These are phyloP conservation scores for Mycena galericulata DNA, from an alignment of 768 basidiomycete genomes.

Conservation along the genomic window DNA sequence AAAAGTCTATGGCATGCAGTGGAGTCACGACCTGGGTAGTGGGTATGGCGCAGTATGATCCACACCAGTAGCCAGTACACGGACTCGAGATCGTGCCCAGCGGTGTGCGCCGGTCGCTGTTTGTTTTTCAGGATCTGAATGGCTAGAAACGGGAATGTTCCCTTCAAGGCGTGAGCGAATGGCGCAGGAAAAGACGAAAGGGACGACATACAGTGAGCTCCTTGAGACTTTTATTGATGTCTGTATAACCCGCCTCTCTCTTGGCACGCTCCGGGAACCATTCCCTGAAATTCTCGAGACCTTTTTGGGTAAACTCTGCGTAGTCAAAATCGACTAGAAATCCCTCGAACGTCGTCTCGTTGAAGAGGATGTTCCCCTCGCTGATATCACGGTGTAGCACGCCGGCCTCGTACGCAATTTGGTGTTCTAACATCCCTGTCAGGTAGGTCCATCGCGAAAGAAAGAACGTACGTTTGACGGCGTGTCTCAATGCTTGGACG, in stretches of 20 bases:
- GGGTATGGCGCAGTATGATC: no score
- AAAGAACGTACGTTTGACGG: slow-evolving; percentile 15
- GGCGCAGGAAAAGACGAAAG: not conserved
- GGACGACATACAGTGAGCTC: slow-evolving; percentile 11
- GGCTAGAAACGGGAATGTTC: slow-evolving; percentile 10
- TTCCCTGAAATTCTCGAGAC: not conserved
- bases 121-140: not conserved
- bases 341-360: not conserved
- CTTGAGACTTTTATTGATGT: slow-evolving; percentile 19
- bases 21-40: no score
- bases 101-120: not conserved
- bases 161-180: not conserved
- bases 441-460: not conserved
- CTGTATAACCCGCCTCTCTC: not conserved
- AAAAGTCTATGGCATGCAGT: no score
- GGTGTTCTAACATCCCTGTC: not conserved
- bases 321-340: slow-evolving; percentile 29
- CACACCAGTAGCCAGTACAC: no score
- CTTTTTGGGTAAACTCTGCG: slow-evolving; percentile 21
- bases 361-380: slow-evolving; percentile 24
- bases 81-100: no score
- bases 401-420: slow-evolving; percentile 10
- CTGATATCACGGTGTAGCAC: slow-evolving; percentile 30
- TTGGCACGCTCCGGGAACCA: not conserved
- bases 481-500: not conserved